Evolutionary conservation across 495 filamentous ascomycete species (phyloP).

Genomic region (Penicillium cinerascens): DNA sequence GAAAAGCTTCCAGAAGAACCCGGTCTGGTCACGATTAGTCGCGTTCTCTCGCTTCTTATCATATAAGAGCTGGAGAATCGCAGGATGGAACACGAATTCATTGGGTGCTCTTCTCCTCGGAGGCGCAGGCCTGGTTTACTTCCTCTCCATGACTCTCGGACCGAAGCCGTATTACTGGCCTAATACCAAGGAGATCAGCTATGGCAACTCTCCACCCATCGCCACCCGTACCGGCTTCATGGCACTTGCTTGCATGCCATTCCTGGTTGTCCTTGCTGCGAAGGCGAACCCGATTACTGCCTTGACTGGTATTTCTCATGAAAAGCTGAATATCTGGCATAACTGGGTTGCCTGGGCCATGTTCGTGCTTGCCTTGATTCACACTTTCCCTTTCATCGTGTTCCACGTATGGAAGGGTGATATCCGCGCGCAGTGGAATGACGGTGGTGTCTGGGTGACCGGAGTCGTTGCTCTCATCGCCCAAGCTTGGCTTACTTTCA

Average conservation of each 20-base stretch:
- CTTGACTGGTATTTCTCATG: conserved; percentile 53
- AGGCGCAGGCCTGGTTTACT: conserved; percentile 41
- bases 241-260: conserved; percentile 49
- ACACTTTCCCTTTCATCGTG: conserved; percentile 59
- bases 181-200: conserved; percentile 37
- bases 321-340: conserved; percentile 53
- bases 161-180: conserved; percentile 59
- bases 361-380: conserved; percentile 50
- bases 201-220: conserved; percentile 49
- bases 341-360: conserved; percentile 52
- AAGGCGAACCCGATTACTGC: conserved; percentile 46
- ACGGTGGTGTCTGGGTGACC: conserved; percentile 49
- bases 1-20: conserved; percentile 6
- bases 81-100: conserved; percentile 40
- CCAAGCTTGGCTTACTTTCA: conserved; percentile 53
- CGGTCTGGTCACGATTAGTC: conserved; percentile 23
- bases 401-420: conserved; percentile 46
- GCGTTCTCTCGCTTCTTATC: conserved; percentile 32
- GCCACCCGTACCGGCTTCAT: conserved; percentile 52
- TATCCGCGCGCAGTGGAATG: conserved; percentile 46
- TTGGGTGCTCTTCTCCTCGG: conserved; percentile 42
- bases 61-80: conserved; percentile 40
- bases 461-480: conserved; percentile 52
- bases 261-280: conserved; percentile 38
- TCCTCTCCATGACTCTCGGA: conserved; percentile 48